Evolutionary conservation across 306 rosid genomes (phyloP).

Genomic region (Abrus pulchellus): DNA sequence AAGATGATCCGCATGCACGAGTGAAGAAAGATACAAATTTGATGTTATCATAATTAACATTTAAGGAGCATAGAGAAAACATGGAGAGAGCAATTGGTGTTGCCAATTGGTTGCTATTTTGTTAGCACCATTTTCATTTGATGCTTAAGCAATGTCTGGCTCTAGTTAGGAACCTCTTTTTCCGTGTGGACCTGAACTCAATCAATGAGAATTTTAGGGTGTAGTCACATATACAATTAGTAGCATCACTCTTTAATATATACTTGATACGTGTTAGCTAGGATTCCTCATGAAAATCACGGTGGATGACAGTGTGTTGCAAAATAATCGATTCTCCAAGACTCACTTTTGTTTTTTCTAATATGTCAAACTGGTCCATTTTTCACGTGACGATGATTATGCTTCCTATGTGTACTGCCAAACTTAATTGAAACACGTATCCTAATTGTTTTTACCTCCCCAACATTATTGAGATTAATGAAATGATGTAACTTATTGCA

Average conservation of each 20-base stretch:
- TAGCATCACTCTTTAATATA: too few species aligned
- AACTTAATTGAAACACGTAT: background rate
- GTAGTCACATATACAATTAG: slow-evolving; percentile 27
- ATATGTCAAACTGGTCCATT: slow-evolving; percentile 42
- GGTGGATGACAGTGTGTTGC: slow-evolving; percentile 37
- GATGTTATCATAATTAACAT: slow-evolving; percentile 34
- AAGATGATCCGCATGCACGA: slow-evolving; percentile 49
- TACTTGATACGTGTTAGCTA: background rate
- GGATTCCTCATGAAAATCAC: background rate
- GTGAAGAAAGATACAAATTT: slow-evolving; percentile 34
- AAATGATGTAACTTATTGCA: background rate
- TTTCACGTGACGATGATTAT: slow-evolving; percentile 30
- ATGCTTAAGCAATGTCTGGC: slow-evolving; percentile 18
- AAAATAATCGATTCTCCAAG: slow-evolving; percentile 27
- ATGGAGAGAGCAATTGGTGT: background rate
- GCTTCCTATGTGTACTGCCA: background rate
- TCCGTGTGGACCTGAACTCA: slow-evolving; percentile 43
- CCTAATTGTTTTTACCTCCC: background rate
- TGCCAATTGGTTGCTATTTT: slow-evolving; percentile 6
- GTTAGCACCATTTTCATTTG: background rate
- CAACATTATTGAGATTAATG: background rate
- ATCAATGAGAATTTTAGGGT: background rate
- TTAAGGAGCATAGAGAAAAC: background rate
- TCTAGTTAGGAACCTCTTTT: slow-evolving; percentile 18
- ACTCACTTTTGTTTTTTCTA: background rate